Base-by-base conservation (phyloP, 345 rosid genomes). In the Mallotus nudiflorus region DNA sequence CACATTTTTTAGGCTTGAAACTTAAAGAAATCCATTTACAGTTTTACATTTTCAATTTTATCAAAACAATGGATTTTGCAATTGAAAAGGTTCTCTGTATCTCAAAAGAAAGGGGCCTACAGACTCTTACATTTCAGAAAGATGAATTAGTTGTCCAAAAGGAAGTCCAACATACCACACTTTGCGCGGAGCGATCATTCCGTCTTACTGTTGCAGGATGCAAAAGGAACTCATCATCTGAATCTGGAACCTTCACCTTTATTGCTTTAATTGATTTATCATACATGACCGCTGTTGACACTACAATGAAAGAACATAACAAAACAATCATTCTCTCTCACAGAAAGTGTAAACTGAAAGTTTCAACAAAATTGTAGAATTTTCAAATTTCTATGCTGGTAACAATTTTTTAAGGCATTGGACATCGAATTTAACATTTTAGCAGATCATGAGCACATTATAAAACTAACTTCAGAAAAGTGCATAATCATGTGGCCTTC, bases 131-230 rank as follows among this genome's bases (percentile, higher is more conserved):
- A 29, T 28, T 18, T 29, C 1, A 6, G 19, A 62, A 33, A 45
- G 53, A 37, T 28, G 29, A 24, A 50, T 24, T 25, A 28, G 27
- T 19, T 62, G 33, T 40, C 44, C 54, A 60, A 3, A 66, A 35
- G 4, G 69, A 69, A 42, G n/a, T 16, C 10, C 20, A 6, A 82
- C 82, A 56, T 88, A 94, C 98, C 95, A 91, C 96, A 68, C 98
- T 94, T 77, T 87, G 91, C 0, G 97, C 95, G 27, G 97, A 94
- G 61, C 87, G 91, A 62, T 94, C 97, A 22, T 94, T 94, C 75
- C 97, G 80, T 78, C 98, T 89, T 35, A 94, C 96, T 2, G 91
- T 94, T 40, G 98, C 97, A 67, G 98, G 97, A 79, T 94, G 96
- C 51, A 90, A 85, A 82, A 86, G 79, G 87, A 94, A 87, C 78